These are phyloP conservation scores for Geosmithia morbida DNA, from an alignment of 2,329 filamentous ascomycete species.

Conservation along the genomic window DNA sequence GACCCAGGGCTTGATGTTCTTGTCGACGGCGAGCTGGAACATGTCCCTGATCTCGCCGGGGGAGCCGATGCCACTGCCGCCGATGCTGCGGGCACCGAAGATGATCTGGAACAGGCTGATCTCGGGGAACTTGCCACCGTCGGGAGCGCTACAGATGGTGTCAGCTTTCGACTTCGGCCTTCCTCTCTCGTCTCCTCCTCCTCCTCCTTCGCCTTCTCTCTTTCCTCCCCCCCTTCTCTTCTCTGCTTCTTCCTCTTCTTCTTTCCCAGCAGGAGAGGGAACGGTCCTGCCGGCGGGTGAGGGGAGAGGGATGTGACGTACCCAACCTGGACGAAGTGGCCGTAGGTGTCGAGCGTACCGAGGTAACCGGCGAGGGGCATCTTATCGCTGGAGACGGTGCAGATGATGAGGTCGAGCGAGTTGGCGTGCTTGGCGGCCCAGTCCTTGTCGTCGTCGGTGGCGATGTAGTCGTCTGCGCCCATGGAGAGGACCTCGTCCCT, in stretches of 20 bases:
- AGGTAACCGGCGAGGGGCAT: conserved; percentile 48
- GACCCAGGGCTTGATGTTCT: conserved; percentile 38
- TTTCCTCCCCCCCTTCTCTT: too few relatives aligned
- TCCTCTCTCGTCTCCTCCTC: too few relatives aligned
- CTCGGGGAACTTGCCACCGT: conserved; percentile 2
- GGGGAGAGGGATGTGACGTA: not conserved
- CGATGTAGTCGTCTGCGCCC: conserved; percentile 37
- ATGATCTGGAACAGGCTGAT: conserved; percentile 2
- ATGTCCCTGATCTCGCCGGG: conserved; percentile 38
- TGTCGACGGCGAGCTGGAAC: conserved; percentile 36
- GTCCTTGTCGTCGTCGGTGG: conserved; percentile 29
- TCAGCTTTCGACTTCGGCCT: too few relatives aligned
- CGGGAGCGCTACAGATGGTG: not conserved
- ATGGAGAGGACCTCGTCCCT: conserved; percentile 38
- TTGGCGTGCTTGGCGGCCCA: conserved; percentile 37
- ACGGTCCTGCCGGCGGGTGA: not conserved
- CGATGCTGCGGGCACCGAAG: not conserved
- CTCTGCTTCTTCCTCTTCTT: too few relatives aligned
- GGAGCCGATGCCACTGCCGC: conserved; percentile 5
- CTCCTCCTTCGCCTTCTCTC: too few relatives aligned
- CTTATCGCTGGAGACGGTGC: conserved; percentile 31
- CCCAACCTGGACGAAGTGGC: conserved; percentile 1
- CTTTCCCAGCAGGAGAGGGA: too few relatives aligned
- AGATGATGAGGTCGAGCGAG: conserved; percentile 43
- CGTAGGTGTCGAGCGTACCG: not conserved